Conservation (phyloP, 805 yeast species). For the Starmerella gropengiesseri region DNA sequence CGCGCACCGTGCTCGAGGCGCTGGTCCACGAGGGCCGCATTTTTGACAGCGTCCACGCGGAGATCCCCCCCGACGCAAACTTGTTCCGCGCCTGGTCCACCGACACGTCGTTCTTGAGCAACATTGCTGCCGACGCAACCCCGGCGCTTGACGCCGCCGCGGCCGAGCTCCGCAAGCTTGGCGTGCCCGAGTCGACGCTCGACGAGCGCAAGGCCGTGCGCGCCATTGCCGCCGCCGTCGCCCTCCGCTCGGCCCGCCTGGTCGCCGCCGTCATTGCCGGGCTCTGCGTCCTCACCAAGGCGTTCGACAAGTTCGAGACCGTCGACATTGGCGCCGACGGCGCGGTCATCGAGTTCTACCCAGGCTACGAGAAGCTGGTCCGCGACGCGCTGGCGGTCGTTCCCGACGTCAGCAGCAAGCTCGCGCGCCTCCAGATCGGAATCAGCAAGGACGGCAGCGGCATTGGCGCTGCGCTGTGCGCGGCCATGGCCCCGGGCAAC, state of each 20-base stretch:
- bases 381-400: slow-evolving; percentile 56
- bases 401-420: slow-evolving; percentile 47
- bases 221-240: slow-evolving; percentile 61
- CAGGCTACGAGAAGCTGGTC: slow-evolving; percentile 71
- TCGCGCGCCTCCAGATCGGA: slow-evolving; percentile 60
- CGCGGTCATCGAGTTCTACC: slow-evolving; percentile 84
- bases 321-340: slow-evolving; percentile 96
- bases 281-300: slow-evolving; percentile 52
- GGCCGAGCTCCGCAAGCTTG: slow-evolving; percentile 43
- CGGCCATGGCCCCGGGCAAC: slow-evolving; percentile 29
- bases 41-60: slow-evolving; percentile 29
- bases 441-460: slow-evolving; percentile 94
- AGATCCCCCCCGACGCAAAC: slow-evolving; percentile 28
- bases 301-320: slow-evolving; percentile 53
- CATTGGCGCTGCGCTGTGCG: slow-evolving; percentile 95
- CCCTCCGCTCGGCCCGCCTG: slow-evolving; percentile 79
- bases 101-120: slow-evolving; percentile 74
- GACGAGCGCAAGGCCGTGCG: slow-evolving; percentile 71
- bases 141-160: slow-evolving; percentile 37
- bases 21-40: slow-evolving; percentile 45
- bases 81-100: slow-evolving; percentile 55
- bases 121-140: slow-evolving; percentile 76
- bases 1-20: slow-evolving; percentile 64
- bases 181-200: slow-evolving; percentile 45
- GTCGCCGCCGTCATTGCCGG: slow-evolving; percentile 88